Base-by-base conservation (phyloP, 1,139 yeast genomes). In the Diutina rugosa region DNA sequence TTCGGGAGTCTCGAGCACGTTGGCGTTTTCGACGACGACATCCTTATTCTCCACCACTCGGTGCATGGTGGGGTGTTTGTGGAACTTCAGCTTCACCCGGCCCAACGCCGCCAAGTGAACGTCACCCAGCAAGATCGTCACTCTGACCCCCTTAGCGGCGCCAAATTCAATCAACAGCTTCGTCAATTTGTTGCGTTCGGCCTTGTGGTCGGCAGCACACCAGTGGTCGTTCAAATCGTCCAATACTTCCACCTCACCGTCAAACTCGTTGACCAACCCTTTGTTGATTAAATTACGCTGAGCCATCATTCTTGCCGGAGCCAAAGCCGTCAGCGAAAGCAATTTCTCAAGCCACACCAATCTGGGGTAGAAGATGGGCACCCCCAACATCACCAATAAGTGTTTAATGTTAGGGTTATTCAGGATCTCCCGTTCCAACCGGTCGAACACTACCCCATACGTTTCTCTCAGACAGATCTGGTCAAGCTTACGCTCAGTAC, bases 141-240 rank as follows among this genome's bases (percentile, higher is more conserved):
- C 71, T 63, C 99, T 77, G 6, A 87, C 82, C 3, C 85, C 84
- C 61, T 79, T 69, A 35, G 70, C 63, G 46, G 87, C 79, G 4
- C 93, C 90, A 63, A 87, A 81, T 55, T 79, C 79, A 61, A 82
- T 81, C 55, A 89, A 72, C 56, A 74, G 72, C 56, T 74, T 73
- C 54, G 88, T 71, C 55, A 90, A 72, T 61, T 66, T 67, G 68
- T 89, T 89, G 59, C 97, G 78, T 69, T 89, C 97, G 56, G 72
- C 70, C 67, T 89, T 89, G 62, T 91, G 99, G 67, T 85, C 80
- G 59, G 78, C 78, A 6, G 97, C 87, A 69, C 97, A 90, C 98
- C 98, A 91, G 69, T 93, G 98, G 67, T 91, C 99, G 66, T 90
- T 87, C 67, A 93, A 77, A 67, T 91, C 98, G 65, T 93, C 98